Conservation (phyloP, 495 filamentous ascomycete species). For the Hypoxylon cercidicola region DNA sequence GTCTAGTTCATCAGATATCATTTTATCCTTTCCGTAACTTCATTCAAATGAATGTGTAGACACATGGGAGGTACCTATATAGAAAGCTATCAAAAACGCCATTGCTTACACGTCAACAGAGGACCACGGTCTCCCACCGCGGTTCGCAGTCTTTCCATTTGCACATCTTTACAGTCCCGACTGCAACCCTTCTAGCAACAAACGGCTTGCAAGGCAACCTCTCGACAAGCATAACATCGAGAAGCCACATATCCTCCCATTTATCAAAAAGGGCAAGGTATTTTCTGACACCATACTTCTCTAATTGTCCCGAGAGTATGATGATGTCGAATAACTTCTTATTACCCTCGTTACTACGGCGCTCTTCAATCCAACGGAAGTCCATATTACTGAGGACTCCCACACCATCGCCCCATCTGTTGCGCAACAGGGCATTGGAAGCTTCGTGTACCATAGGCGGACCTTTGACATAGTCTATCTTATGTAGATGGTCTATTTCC, state of each 20-base stretch:
- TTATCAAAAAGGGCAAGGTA: background rate
- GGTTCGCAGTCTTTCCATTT: constrained; percentile 20
- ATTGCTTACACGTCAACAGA: constrained; percentile 3
- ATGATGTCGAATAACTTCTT: constrained; percentile 13
- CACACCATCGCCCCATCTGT: constrained; percentile 1
- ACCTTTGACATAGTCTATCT: background rate
- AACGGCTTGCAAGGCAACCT: constrained; percentile 20
- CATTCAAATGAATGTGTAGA: too few species aligned
- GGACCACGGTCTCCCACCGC: constrained; percentile 25
- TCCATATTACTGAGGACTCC: constrained; percentile 6
- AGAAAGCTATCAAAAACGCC: too few species aligned
- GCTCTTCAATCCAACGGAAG: constrained; percentile 13
- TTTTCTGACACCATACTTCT: constrained; percentile 5
- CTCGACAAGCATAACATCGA: constrained; percentile 25
- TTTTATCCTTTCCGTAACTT: too few species aligned
- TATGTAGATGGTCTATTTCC: constrained; percentile 5
- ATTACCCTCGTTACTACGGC: constrained; percentile 9
- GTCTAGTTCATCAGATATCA: too few species aligned
- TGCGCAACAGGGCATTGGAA: constrained; percentile 2
- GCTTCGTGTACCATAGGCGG: background rate
- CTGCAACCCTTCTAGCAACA: constrained; percentile 18
- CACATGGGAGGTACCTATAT: too few species aligned
- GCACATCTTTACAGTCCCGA: constrained; percentile 20
- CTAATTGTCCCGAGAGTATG: constrained; percentile 6
- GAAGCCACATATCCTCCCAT: constrained; percentile 12